Base-by-base conservation (phyloP, 805 yeast species). In the Maudiozyma pseudohumilis region DNA sequence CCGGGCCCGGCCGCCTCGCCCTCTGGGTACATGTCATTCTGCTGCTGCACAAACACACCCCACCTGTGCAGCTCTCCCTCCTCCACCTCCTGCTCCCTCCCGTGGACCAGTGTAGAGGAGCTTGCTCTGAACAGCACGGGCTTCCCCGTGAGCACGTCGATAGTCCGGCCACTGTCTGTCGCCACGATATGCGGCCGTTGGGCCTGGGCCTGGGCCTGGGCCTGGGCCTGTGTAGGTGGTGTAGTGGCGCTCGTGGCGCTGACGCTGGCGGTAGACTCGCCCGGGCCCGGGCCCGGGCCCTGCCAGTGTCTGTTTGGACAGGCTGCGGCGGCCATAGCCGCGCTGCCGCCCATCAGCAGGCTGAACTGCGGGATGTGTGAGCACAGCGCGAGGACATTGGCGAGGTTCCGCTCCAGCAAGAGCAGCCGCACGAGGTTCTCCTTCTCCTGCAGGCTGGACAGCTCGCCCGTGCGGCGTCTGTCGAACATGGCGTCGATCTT, bases 21-120 rank as follows among this genome's bases (percentile, higher is more conserved):
- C 12, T 54, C 61, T 6, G 65, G 65, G 34, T 59, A 61, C 26
- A 58, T 41, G 45, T 64, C 61, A n/a, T 61, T 52, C 43, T 80
- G 75, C 52, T 76, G 84, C 53, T 78, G 82, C 46, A 86, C 79
- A 49, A 75, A 82, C 52, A 77, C 75, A 16, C 94, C 94, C 77
- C 85, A 76, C 60, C 80, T 77, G 56, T 84, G 95, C 46, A 86
- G 70, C 52, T 83, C 94, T 48, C 95, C 96, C 64, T 87, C 96
- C 55, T 87, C 96, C 42, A 76, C 77, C 53, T 86, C 95, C 56
- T 81, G 84, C 12, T 38, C 42, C 56, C 77, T 80, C 9, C 87
- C 83, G 48, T 81, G 78, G 3, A 62, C 49, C 1, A 80, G 74
- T 0, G 83, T 74, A 1, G 80, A 76, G 0, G 85, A 77, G 12